Base-by-base conservation (phyloP, 2,329 filamentous ascomycete species). In the Colletotrichum sp. region DNA sequence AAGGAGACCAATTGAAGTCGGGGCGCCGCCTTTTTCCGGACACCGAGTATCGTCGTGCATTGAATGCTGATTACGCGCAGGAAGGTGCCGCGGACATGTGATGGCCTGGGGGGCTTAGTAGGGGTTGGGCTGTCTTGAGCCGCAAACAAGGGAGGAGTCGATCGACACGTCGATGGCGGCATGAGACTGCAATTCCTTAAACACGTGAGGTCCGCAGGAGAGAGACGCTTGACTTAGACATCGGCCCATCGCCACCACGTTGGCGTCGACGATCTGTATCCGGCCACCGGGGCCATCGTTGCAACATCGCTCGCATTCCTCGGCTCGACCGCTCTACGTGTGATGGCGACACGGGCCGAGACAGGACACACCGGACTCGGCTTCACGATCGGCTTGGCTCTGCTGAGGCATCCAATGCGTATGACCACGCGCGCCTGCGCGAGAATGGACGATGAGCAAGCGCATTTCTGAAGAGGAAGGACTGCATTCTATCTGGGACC, bases 181-280 rank as follows among this genome's bases (percentile, higher is more conserved):
- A 13, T 18, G n/a, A 65, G 61, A 30, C 27, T 6, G 55, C 55
- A 58, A 48, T 28, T 25, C 22, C 34, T 10, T 8, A 13, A 18
- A 68, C 66, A 58, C 48, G 52, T 55, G 66, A 68, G 66, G 58
- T 39, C 12, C 15, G 48, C 52, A 30, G 9, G 8, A 30, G 32
- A n/a, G 66, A 32, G 25, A 18, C 16, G 8, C n/a, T 27, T 65
- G 71, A 64, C 71, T 61, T 22, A 71, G 67, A 71, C 72, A 75
- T 75, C 60, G 36, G 60, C 72, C 39, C 69, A 67, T 72, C 66
- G 34, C 36, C 69, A 62, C 61, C 52, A 30, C 69, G 43, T 55
- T 61, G 62, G 62, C 73, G 69, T 72, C 28, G 62, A 32, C 69
- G 62, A 67, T 75, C 69, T 30, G 68, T 55, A 66, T 62, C 69